These are phyloP conservation scores for Crithidia mellificae DNA, from an alignment of 208 protist species.

Conservation along the genomic window DNA sequence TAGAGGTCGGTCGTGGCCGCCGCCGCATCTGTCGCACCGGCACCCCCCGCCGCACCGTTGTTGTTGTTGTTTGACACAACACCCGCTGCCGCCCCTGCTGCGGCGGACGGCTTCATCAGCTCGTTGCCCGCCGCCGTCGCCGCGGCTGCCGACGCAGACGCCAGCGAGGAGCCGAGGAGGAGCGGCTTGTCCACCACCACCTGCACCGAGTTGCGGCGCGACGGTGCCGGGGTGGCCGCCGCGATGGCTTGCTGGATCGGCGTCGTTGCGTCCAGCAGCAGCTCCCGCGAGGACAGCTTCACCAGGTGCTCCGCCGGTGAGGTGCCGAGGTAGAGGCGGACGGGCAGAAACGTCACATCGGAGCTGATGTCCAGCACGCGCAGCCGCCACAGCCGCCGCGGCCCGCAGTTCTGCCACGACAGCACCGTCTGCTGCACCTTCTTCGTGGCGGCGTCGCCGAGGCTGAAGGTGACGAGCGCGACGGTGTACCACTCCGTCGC, in stretches of 20 bases:
- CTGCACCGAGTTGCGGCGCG: slow-evolving; percentile 8
- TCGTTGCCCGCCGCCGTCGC: neutral
- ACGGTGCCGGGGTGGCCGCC: neutral
- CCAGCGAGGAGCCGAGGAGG: neutral
- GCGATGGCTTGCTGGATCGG: neutral
- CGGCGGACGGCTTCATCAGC: neutral
- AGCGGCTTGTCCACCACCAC: neutral
- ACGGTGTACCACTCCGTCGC: slow-evolving; percentile 27
- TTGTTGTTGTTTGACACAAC: neutral
- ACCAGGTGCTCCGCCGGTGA: slow-evolving; percentile 8
- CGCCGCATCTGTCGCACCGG: neutral
- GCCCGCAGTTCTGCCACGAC: slow-evolving; percentile 28
- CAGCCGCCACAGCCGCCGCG: slow-evolving; percentile 24
- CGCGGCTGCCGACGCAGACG: neutral
- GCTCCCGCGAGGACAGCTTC: slow-evolving; percentile 11
- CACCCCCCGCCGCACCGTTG: neutral
- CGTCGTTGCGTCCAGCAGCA: slow-evolving; percentile 1
- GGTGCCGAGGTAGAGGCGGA: slow-evolving; percentile 23
- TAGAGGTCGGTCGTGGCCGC: neutral
- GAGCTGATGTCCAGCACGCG: slow-evolving; percentile 26
- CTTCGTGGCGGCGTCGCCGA: neutral
- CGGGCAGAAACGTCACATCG: slow-evolving; percentile 21
- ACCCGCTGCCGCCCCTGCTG: neutral
- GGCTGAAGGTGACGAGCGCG: slow-evolving; percentile 18
- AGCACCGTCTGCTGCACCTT: slow-evolving; percentile 10